Base-by-base conservation (phyloP, 441 rosid genomes). In the Erodium texanum region DNA sequence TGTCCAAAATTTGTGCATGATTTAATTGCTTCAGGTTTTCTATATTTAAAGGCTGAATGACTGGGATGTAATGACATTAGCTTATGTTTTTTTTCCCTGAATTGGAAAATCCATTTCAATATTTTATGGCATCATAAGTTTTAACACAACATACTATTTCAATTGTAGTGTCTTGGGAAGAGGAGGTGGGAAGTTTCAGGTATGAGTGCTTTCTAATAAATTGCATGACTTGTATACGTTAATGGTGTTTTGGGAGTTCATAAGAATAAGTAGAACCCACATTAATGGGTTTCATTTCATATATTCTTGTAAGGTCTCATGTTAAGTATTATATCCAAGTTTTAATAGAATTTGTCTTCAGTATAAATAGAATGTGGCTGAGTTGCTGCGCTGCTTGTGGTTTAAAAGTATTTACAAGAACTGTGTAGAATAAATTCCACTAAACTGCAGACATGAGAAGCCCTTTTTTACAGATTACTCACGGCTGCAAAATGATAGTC, bases 91-190 rank as follows among this genome's bases (percentile, higher is more conserved):
- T 68, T 66, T 24, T 14, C 48, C 71, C n/a, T n/a, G 65, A 32
- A 48, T 7, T 65, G 72, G 2, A 15, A 48, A 24, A 68, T 24
- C 66, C 16, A 62, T 67, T 78, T 81, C 27, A 1, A 27, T 16
- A 54, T 54, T 54, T 16, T 54, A 54, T 18, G 7, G 18, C 22
- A 54, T 16, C 18, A 54, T 54, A 5, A 41, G 16, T 54, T 22
- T 54, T 54, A 54, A 54, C 61, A 7, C 62, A 72, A 23, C 62
- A 65, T 24, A 38, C 50, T 73, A 1, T 79, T 81, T 75, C 69
- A 68, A 65, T 84, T 79, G 83, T 73, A 93, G 96, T 91, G 96
- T 76, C 81, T 89, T 74, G 85, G 86, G 87, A 85, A 84, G 73
- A 75, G 78, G 71, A 81, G 80, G 74, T 83, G 80, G 70, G 11